These are phyloP conservation scores for Centaurea solstitialis DNA, from an alignment of 129 eudicot species.

Conservation along the genomic window DNA sequence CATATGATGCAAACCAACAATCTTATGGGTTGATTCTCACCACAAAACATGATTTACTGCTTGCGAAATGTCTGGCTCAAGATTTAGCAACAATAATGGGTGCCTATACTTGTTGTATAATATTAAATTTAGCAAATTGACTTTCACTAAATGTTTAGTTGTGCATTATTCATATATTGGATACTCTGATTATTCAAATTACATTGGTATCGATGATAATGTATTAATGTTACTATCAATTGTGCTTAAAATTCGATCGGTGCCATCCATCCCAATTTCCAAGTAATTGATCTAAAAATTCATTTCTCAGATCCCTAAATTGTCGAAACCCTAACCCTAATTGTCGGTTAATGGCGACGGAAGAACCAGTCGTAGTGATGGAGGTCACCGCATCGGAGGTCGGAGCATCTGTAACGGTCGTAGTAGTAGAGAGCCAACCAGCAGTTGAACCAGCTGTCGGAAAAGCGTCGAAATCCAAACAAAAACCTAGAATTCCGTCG, in stretches of 20 bases:
- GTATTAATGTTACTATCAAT: too few species aligned
- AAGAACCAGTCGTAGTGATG: constrained; percentile 37
- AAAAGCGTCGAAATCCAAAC: constrained; percentile 34
- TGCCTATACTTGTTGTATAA: too few species aligned
- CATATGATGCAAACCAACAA: too few species aligned
- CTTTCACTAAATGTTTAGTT: too few species aligned
- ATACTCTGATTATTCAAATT: too few species aligned
- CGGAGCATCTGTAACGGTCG: constrained; percentile 28
- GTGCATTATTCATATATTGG: too few species aligned
- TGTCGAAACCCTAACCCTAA: constrained; percentile 1
- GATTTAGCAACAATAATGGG: too few species aligned
- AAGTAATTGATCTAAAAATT: constrained; percentile 4
- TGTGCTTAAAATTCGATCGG: constrained; percentile 12
- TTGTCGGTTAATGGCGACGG: constrained; percentile 39
- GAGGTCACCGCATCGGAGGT: constrained; percentile 30
- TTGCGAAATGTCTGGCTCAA: too few species aligned
- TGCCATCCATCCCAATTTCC: constrained; percentile 22
- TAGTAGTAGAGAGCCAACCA: constrained; percentile 2
- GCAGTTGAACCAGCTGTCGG: not conserved
- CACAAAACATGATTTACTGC: too few species aligned
- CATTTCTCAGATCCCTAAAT: constrained; percentile 8
- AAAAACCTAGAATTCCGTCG: constrained; percentile 38
- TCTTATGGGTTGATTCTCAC: too few species aligned
- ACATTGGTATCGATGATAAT: too few species aligned
- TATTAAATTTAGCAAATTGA: too few species aligned